phyloP scores from a whole-genome alignment of 2,329 filamentous ascomycete species.

The Aspergillus neotritici region DNA sequence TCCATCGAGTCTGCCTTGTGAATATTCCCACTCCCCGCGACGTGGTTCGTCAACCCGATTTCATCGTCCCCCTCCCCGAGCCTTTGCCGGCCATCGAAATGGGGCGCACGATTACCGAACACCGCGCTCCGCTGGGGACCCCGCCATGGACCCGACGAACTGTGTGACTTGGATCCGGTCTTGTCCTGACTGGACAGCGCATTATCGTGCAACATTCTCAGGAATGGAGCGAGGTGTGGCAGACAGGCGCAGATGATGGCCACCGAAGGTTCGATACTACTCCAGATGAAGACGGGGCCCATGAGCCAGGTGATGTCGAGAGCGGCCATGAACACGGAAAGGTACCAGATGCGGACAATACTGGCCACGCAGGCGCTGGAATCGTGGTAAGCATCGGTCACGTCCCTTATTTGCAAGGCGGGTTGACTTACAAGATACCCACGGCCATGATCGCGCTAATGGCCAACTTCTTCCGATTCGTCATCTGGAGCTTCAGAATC shows the following conservation, averaged over 20 bases:
- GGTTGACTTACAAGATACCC: conserved; percentile 10
- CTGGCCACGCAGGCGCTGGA: conserved; percentile 9
- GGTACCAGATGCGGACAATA: conserved; percentile 8
- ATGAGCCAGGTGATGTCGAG: conserved; percentile 9
- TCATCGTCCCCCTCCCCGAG: conserved; percentile 1
- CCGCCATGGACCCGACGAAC: no score
- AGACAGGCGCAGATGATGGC: conserved; percentile 12
- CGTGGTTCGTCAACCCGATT: conserved; percentile 4
- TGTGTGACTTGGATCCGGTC: no score
- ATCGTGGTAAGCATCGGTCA: no score
- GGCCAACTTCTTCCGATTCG: conserved; percentile 8
- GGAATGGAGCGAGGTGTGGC: conserved; percentile 12
- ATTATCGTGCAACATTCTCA: neutral
- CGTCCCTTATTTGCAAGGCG: no score
- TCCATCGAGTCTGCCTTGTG: no score
- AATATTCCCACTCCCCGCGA: neutral
- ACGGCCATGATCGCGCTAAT: conserved; percentile 13
- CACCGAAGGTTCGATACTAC: conserved; percentile 9
- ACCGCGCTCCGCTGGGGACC: no score
- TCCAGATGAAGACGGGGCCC: conserved; percentile 11
- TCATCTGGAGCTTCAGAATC: conserved; percentile 11
- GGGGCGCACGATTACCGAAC: no score
- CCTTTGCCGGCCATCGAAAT: neutral
- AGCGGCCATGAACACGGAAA: conserved; percentile 1
- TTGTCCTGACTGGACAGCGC: neutral